Conservation (phyloP, 768 basidiomycete species). For the Mycena chlorophos region DNA sequence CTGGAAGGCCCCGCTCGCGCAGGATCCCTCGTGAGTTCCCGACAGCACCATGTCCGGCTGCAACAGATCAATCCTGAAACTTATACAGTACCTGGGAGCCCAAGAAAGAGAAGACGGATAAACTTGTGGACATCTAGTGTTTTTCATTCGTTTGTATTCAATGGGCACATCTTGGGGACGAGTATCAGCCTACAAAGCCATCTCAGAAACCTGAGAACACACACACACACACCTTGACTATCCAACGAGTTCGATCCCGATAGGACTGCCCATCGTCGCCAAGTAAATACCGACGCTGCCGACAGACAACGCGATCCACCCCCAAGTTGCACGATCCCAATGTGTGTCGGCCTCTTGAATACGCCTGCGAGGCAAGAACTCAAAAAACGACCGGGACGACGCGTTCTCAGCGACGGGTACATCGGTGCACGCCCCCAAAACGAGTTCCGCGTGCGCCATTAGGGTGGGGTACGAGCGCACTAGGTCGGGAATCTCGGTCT, state of each 20-base stretch:
- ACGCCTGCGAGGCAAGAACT: conserved; percentile 27
- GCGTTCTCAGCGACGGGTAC: conserved; percentile 19
- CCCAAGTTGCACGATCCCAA: conserved; percentile 52
- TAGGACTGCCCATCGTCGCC: background rate
- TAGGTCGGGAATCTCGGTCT: conserved; percentile 56
- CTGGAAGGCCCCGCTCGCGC: conserved; percentile 6
- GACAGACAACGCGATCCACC: conserved; percentile 49
- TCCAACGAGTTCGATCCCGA: too few species aligned
- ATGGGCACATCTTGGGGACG: background rate
- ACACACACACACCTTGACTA: background rate
- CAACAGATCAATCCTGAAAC: background rate
- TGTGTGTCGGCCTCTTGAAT: conserved; percentile 42
- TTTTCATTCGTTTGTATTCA: conserved; percentile 31
- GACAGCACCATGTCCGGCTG: background rate
- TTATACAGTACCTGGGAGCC: background rate
- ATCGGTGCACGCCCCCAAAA: conserved; percentile 37
- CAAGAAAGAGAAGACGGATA: background rate
- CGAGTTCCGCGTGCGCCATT: conserved; percentile 55
- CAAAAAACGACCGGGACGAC: conserved; percentile 42
- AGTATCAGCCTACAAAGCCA: background rate
- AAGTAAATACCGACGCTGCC: conserved; percentile 45
- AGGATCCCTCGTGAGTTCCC: conserved; percentile 1
- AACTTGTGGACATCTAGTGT: conserved; percentile 29
- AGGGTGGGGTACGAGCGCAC: conserved; percentile 61
- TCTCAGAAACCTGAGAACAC: background rate